phyloP scores from a whole-genome alignment of 306 rosid species.

The Ammopiptanthus mongolicus region DNA sequence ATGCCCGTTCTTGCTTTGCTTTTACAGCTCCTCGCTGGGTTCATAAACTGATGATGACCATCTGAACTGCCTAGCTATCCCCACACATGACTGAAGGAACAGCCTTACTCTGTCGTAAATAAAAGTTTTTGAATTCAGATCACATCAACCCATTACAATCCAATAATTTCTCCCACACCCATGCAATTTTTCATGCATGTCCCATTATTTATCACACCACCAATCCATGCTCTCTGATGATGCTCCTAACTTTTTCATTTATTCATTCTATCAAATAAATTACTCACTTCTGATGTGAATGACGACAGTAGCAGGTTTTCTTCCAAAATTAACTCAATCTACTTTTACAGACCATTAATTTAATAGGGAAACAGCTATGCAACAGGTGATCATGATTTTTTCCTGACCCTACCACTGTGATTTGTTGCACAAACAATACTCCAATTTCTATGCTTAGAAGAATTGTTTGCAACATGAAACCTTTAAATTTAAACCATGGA shows the following conservation, averaged over 20 bases:
- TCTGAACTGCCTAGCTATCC: not conserved
- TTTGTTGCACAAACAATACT: not conserved
- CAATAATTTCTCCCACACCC: not conserved
- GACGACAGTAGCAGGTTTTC: not conserved
- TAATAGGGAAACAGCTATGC: not conserved
- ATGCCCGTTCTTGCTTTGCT: constrained; percentile 4
- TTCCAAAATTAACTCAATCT: not conserved
- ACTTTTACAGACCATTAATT: not conserved
- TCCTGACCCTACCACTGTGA: not conserved
- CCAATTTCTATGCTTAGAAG: not conserved
- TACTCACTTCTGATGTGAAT: not conserved
- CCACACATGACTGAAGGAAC: not conserved
- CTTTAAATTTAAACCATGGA: not conserved
- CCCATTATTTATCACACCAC: not conserved
- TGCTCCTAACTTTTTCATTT: not conserved
- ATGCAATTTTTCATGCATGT: not conserved
- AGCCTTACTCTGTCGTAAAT: constrained; percentile 14
- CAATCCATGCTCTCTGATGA: constrained; percentile 6
- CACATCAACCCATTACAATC: not conserved
- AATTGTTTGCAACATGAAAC: not conserved
- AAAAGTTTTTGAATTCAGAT: not conserved
- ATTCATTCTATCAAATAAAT: not conserved
- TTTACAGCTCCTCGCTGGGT: not conserved
- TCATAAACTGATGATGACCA: not conserved
- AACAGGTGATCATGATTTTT: not conserved